Conservation (phyloP, 1,139 yeast genomes). For the Protomyces inundatus region DNA sequence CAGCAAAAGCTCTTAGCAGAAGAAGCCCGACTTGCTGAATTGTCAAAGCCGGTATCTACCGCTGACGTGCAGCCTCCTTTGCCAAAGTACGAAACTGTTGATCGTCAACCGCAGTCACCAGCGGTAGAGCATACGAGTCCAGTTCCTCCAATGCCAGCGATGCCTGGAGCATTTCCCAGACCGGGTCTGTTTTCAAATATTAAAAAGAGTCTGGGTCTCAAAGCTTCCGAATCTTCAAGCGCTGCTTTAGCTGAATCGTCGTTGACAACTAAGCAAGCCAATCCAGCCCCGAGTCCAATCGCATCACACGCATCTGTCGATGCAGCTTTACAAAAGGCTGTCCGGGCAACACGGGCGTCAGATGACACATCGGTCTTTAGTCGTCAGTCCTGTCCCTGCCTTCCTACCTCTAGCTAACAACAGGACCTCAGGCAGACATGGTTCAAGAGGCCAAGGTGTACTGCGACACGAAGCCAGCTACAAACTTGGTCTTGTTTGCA, state of each 20-base stretch:
- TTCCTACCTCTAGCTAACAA: background rate
- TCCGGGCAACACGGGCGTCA: constrained; percentile 4
- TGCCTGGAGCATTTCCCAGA: background rate
- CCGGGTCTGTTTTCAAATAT: constrained; percentile 5
- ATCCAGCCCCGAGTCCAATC: background rate
- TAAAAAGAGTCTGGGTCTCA: constrained; percentile 9
- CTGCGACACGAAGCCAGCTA: constrained; percentile 19
- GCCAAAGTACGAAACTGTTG: too few relatives aligned
- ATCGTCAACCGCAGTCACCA: background rate
- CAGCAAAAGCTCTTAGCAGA: constrained; percentile 21
- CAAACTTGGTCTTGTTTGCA: constrained; percentile 1
- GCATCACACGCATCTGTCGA: constrained; percentile 5
- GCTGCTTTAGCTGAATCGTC: too few relatives aligned
- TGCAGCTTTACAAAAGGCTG: constrained; percentile 5
- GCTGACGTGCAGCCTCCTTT: too few relatives aligned
- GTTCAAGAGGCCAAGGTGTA: constrained; percentile 20
- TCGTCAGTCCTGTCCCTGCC: background rate
- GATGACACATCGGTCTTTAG: constrained; percentile 3
- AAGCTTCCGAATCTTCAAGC: background rate
- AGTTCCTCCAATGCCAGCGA: background rate
- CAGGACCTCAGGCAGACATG: background rate
- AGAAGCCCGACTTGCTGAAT: constrained; percentile 15
- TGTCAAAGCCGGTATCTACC: background rate
- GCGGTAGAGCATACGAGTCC: background rate
- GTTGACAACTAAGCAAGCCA: background rate